A percentile compares a stretch with the other conserved stretches of the same genome.
Conservation (phyloP, 2,329 filamentous ascomycete genomes). For the Aspergillus quadricinctus region DNA sequence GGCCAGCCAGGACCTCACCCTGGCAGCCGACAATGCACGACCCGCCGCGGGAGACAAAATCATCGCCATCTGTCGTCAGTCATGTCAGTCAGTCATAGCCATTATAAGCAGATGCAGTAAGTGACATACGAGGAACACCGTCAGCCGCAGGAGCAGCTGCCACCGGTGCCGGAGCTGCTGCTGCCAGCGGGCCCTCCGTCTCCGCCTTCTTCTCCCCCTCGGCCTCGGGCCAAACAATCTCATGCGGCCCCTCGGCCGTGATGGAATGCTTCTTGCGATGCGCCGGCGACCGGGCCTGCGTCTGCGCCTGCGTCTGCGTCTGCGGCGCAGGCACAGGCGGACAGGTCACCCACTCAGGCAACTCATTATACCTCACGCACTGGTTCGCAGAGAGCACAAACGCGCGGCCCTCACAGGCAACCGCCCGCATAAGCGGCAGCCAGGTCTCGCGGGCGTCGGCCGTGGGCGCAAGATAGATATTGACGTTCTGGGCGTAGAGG, state of each 20-base stretch:
- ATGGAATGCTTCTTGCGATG: conserved; percentile 18
- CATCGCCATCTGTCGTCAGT: conserved; percentile 1
- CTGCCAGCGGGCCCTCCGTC: not conserved
- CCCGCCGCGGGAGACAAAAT: conserved; percentile 63
- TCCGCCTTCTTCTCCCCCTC: not conserved
- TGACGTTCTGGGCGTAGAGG: conserved; percentile 85
- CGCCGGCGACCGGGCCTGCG: not conserved
- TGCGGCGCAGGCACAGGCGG: conserved; percentile 1
- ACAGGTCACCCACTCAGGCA: conserved; percentile 54
- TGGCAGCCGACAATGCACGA: conserved; percentile 76
- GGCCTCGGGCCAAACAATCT: conserved; percentile 42
- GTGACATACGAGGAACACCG: not conserved
- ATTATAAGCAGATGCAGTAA: conserved; percentile 3
- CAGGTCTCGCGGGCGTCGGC: conserved; percentile 81
- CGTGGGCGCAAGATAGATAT: conserved; percentile 85
- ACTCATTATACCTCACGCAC: conserved; percentile 59
- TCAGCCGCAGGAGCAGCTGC: not conserved
- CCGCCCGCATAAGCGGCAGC: conserved; percentile 74
- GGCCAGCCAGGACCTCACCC: conserved; percentile 74
- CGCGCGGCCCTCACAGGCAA: conserved; percentile 75
- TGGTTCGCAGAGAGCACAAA: conserved; percentile 86
- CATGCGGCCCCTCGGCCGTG: conserved; percentile 41
- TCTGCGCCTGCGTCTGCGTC: not conserved
- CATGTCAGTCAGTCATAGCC: not conserved
- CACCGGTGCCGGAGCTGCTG: too few species aligned